Percentiles rank a stretch among this genome's conserved stretches.
Conservation (phyloP, 495 filamentous ascomycete species). For the Aspergillus panamensis region DNA sequence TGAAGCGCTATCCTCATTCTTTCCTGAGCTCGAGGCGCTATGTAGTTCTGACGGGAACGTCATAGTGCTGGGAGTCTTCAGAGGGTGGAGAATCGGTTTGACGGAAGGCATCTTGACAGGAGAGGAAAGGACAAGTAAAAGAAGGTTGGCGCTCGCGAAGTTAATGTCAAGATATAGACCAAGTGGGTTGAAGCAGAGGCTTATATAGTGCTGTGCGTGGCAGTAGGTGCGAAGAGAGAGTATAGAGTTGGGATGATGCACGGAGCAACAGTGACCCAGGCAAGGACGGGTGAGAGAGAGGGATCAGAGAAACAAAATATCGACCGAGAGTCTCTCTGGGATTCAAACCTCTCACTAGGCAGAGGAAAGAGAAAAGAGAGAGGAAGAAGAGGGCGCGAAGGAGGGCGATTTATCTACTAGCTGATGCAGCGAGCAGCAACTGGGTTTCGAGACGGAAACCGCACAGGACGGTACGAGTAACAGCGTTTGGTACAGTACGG, state of each 20-base stretch:
- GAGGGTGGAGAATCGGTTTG: constrained; percentile 66
- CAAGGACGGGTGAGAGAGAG: constrained; percentile 6
- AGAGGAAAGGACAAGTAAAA: neutral
- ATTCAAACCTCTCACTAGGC: constrained; percentile 12
- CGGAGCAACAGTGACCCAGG: neutral
- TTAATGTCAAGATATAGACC: neutral
- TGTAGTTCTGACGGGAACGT: constrained; percentile 78
- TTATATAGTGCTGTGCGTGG: constrained; percentile 9
- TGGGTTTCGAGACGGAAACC: constrained; percentile 12
- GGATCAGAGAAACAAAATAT: constrained; percentile 9
- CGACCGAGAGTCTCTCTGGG: constrained; percentile 1
- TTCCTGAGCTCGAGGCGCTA: constrained; percentile 32
- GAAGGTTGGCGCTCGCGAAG: neutral
- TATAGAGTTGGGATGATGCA: constrained; percentile 7
- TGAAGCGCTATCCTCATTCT: constrained; percentile 52
- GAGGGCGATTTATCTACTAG: constrained; percentile 15
- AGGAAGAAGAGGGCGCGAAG: constrained; percentile 4
- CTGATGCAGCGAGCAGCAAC: constrained; percentile 1
- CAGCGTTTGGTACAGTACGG: constrained; percentile 4
- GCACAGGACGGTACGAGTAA: constrained; percentile 6
- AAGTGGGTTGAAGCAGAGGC: neutral
- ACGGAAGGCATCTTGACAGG: constrained; percentile 44
- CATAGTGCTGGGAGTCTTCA: constrained; percentile 72
- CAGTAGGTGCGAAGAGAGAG: constrained; percentile 14
- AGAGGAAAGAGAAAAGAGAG: constrained; percentile 11